Evolutionary conservation across 2,329 filamentous ascomycete genomes (phyloP).

Genomic region (Stagonosporopsis vannaccii): DNA sequence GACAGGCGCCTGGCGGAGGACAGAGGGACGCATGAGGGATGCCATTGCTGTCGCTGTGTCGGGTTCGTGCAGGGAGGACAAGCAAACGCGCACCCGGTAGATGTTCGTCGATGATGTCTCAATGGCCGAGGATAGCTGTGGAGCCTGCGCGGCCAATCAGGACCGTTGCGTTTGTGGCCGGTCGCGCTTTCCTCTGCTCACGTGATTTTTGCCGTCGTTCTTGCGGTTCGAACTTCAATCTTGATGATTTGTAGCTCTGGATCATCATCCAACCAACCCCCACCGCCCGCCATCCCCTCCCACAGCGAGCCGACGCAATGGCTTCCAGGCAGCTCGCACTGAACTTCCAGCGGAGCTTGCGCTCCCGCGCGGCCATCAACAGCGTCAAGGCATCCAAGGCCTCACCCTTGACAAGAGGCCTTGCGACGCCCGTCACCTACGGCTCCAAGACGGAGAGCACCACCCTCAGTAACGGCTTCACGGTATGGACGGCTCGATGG

Average conservation of each 20-base stretch:
- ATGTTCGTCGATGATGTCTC: conserved; percentile 16
- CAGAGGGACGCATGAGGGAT: conserved; percentile 58
- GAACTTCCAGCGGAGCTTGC: conserved; percentile 89
- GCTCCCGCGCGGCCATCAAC: conserved; percentile 84
- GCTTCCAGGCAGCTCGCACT: conserved; percentile 97
- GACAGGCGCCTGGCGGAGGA: conserved; percentile 57
- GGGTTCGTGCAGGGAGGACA: conserved; percentile 5
- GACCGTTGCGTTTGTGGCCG: not conserved
- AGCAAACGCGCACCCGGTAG: conserved; percentile 6
- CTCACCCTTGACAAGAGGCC: conserved; percentile 79
- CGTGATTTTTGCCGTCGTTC: not conserved
- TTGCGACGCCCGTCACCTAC: conserved; percentile 80
- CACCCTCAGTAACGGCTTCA: conserved; percentile 96
- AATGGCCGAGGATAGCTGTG: conserved; percentile 17
- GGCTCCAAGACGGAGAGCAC: conserved; percentile 92
- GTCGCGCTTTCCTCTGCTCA: conserved; percentile 2
- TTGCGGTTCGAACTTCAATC: conserved; percentile 5
- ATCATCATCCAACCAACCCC: conserved; percentile 38
- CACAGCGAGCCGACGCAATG: conserved; percentile 65
- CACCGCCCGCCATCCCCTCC: conserved; percentile 37
- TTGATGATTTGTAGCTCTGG: conserved; percentile 26
- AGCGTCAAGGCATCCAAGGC: conserved; percentile 61
- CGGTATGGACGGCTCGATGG: conserved; percentile 63
- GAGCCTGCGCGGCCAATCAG: conserved; percentile 8
- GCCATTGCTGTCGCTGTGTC: conserved; percentile 54